A percentile compares a stretch with the other conserved stretches of the same genome.
Conservation (phyloP, 345 rosid genomes). For the Heritiera littoralis region DNA sequence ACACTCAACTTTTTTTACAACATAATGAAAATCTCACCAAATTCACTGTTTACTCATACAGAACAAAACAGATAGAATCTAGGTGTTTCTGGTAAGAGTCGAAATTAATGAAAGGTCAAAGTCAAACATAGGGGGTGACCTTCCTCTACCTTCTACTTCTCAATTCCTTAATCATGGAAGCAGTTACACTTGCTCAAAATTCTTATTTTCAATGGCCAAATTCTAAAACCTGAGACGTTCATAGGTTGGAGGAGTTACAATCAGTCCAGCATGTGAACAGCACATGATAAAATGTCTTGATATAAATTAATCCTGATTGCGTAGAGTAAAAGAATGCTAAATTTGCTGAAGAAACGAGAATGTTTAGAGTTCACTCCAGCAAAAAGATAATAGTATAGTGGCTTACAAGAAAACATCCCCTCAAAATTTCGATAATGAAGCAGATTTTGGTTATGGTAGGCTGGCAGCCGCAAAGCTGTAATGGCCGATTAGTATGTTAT, state of each 20-base stretch:
- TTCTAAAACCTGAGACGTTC: background rate
- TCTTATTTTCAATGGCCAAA: background rate
- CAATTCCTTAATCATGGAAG: background rate
- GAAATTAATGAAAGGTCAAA: background rate
- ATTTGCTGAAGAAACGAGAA: background rate
- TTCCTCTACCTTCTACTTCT: too few relatives aligned
- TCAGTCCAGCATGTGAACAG: background rate
- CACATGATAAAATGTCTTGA: background rate
- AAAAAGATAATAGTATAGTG: background rate
- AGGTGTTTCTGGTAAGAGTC: background rate
- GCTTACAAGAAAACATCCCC: background rate
- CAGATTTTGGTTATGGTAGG: background rate
- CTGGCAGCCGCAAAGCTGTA: background rate
- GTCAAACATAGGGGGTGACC: background rate
- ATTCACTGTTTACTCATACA: background rate
- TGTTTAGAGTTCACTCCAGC: background rate
- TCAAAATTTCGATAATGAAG: too few relatives aligned
- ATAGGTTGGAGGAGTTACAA: background rate
- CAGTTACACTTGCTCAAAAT: background rate
- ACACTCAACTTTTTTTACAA: too few relatives aligned
- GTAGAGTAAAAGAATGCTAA: slow-evolving; percentile 7
- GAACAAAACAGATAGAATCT: background rate
- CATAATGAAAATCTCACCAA: too few relatives aligned
- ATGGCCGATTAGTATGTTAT: background rate
- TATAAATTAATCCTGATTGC: background rate